Evolutionary conservation across 2,329 filamentous ascomycete species (phyloP).

Genomic region (Apiospora rasikravindrae): DNA sequence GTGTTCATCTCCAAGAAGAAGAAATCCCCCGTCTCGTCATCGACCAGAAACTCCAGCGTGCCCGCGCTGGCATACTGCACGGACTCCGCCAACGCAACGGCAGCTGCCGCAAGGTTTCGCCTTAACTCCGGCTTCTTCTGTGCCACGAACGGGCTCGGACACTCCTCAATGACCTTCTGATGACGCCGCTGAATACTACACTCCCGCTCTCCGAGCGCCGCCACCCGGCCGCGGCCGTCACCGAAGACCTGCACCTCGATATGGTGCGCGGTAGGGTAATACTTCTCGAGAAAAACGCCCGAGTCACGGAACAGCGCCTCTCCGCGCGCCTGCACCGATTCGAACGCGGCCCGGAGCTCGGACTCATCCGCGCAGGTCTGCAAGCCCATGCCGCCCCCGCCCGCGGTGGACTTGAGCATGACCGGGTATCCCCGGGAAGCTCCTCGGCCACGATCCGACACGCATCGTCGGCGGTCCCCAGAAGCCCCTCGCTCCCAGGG

Average conservation of each 20-base stretch:
- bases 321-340: conserved; percentile 60
- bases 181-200: conserved; percentile 71
- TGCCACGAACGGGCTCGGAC: conserved; percentile 64
- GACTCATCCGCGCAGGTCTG: conserved; percentile 55
- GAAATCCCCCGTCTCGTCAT: conserved; percentile 65
- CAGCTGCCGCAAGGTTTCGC: conserved; percentile 30
- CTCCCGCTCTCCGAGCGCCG: conserved; percentile 68
- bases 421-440: conserved; percentile 45
- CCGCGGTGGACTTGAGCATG: conserved; percentile 65
- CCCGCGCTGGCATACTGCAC: conserved; percentile 41
- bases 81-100: conserved; percentile 25
- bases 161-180: conserved; percentile 75
- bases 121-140: conserved; percentile 40
- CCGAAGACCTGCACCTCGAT: conserved; percentile 74
- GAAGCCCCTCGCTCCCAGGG: conserved; percentile 35
- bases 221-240: conserved; percentile 61
- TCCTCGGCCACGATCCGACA: conserved; percentile 43
- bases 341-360: conserved; percentile 58
- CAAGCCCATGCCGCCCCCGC: conserved; percentile 70
- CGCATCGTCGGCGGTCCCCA: conserved; percentile 51
- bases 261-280: conserved; percentile 65
- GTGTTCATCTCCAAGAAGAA: conserved; percentile 62
- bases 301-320: conserved; percentile 64
- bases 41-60: conserved; percentile 63
- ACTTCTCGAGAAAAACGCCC: conserved; percentile 68